Percentiles rank a stretch among this genome's conserved stretches.
Conservation (phyloP, 1,284 basidiomycete genomes). For the Paramarasmius palmivorus region DNA sequence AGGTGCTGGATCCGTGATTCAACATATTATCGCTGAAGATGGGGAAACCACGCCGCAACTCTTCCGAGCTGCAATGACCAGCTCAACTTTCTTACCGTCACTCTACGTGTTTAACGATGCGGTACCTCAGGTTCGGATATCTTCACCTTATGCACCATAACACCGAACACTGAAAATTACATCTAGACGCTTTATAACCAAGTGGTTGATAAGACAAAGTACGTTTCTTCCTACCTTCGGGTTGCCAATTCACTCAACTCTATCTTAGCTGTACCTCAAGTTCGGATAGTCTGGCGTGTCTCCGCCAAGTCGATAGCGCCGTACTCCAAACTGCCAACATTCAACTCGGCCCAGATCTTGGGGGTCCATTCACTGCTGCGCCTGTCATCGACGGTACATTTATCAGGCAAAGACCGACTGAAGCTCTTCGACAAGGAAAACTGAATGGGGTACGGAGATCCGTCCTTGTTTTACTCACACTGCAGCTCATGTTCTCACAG, state of each 20-base stretch:
- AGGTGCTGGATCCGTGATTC: constrained; percentile 21
- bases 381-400: constrained; percentile 37
- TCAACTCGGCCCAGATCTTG: constrained; percentile 26
- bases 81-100: constrained; percentile 28
- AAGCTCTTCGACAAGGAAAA: constrained; percentile 24
- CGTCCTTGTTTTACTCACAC: no score
- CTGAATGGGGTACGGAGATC: constrained; percentile 33
- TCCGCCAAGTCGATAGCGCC: constrained; percentile 20
- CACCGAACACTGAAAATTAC: no score
- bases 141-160: no score
- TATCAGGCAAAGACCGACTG: constrained; percentile 32
- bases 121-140: constrained; percentile 23
- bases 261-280: no score
- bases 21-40: constrained; percentile 28
- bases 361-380: constrained; percentile 28
- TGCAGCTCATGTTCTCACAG: constrained; percentile 14
- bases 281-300: constrained; percentile 8
- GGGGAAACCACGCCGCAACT: constrained; percentile 40
- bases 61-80: constrained; percentile 35
- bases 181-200: no score
- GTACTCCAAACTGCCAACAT: constrained; percentile 26
- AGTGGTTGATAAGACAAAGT: no score
- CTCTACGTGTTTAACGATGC: constrained; percentile 29
- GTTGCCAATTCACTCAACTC: no score
- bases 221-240: no score